Evolutionary conservation across 1,284 basidiomycete species (phyloP).

Genomic region (Leccinum fuscescens): DNA sequence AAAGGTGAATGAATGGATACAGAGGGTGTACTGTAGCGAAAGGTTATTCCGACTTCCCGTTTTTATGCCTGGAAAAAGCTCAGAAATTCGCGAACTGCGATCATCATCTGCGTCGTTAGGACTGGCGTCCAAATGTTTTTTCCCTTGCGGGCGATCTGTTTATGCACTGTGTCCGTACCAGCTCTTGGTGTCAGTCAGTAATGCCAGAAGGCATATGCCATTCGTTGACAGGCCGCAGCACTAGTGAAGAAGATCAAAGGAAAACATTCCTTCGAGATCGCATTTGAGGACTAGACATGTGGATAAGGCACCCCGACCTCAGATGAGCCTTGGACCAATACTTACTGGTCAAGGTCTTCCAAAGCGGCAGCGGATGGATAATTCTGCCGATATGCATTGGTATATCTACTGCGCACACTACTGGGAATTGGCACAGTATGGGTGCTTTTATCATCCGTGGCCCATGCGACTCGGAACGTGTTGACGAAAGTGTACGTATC

Average conservation of each 20-base stretch:
- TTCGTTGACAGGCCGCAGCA: not conserved
- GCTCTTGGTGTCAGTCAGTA: not conserved
- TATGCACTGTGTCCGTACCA: not conserved
- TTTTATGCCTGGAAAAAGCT: slow-evolving; percentile 8
- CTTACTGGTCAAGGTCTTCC: not conserved
- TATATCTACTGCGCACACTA: not conserved
- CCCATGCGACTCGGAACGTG: too few relatives aligned
- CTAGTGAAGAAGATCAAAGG: not conserved
- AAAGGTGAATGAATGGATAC: not conserved
- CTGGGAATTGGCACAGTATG: not conserved
- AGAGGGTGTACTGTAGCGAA: not conserved
- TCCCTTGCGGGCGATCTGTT: not conserved
- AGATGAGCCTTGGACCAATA: not conserved
- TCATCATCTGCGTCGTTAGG: not conserved
- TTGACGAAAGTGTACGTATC: not conserved
- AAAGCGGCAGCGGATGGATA: not conserved
- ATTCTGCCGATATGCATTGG: not conserved
- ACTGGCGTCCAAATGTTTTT: not conserved
- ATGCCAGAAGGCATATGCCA: not conserved
- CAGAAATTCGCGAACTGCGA: too few relatives aligned
- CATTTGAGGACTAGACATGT: not conserved
- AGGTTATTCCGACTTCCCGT: not conserved
- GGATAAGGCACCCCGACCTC: not conserved
- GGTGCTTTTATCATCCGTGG: not conserved
- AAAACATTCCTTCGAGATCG: not conserved